Evolutionary conservation across 768 basidiomycete genomes (phyloP).

Genomic region (Boletus rex-veris): DNA sequence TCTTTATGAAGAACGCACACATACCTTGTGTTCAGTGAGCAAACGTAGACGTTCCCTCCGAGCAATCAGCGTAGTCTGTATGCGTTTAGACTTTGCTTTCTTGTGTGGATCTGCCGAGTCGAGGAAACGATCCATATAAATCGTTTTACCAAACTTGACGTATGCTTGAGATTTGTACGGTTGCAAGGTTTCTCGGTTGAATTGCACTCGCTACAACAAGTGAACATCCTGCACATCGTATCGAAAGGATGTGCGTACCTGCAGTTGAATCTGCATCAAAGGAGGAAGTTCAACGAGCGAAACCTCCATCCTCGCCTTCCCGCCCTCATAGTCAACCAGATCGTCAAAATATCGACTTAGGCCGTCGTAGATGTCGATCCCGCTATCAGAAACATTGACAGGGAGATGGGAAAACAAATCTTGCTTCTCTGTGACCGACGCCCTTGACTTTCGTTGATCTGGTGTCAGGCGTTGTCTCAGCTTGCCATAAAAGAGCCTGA

Average conservation of each 20-base stretch:
- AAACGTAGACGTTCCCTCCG: conserved; percentile 66
- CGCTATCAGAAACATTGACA: conserved; percentile 87
- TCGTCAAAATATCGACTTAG: conserved; percentile 90
- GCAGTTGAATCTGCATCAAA: conserved; percentile 90
- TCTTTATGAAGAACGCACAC: conserved; percentile 8
- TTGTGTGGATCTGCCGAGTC: conserved; percentile 69
- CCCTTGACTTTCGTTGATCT: conserved; percentile 39
- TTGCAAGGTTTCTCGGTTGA: conserved; percentile 86
- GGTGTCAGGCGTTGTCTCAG: conserved; percentile 58
- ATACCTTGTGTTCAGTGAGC: conserved; percentile 71
- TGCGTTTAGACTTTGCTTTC: conserved; percentile 63
- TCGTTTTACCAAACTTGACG: conserved; percentile 82
- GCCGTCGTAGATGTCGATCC: conserved; percentile 91
- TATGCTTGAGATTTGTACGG: conserved; percentile 96
- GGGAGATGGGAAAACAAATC: conserved; percentile 93
- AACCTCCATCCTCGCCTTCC: conserved; percentile 85
- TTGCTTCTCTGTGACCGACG: conserved; percentile 77
- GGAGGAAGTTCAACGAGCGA: conserved; percentile 84
- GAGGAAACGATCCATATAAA: conserved; percentile 91
- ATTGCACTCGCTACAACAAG: conserved; percentile 75
- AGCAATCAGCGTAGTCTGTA: conserved; percentile 62
- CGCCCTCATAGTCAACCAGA: conserved; percentile 80
- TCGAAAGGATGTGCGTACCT: conserved; percentile 49
- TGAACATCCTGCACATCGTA: conserved; percentile 1
- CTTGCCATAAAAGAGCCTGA: conserved; percentile 85